Evolutionary conservation across 495 filamentous ascomycete species (phyloP).

Genomic region (Lindgomyces ingoldianus): DNA sequence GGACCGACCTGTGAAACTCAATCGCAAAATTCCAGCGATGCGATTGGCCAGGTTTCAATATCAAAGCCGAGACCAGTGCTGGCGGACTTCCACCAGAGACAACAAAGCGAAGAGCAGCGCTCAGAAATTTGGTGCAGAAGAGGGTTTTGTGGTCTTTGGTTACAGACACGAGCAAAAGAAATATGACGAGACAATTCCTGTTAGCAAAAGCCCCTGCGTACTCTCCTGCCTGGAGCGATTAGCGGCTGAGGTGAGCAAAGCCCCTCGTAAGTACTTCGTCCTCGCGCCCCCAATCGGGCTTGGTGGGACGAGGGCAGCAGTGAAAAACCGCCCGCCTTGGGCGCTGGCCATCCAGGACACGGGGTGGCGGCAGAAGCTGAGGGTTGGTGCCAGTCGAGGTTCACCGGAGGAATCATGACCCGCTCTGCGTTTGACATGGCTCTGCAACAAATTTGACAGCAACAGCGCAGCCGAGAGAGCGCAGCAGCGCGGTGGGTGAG

Average conservation of each 20-base stretch:
- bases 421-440: not conserved
- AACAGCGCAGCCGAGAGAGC: not conserved
- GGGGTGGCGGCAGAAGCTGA: not conserved
- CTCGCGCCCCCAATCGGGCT: not conserved
- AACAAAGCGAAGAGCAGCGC: not conserved
- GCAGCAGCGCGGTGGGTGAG: too few relatives aligned
- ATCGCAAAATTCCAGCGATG: not conserved
- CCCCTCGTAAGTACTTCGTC: not conserved
- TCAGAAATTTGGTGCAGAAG: too few relatives aligned
- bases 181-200: not conserved
- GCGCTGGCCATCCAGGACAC: not conserved
- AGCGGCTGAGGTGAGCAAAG: not conserved
- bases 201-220: not conserved
- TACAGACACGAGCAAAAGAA: not conserved
- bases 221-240: not conserved
- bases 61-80: not conserved
- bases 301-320: too few relatives aligned
- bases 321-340: not conserved
- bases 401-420: not conserved
- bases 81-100: not conserved
- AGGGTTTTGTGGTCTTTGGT: too few relatives aligned
- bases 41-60: slow-evolving; percentile 5
- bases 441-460: not conserved
- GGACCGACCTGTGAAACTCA: not conserved
- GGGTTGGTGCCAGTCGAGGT: not conserved